Base-by-base conservation (phyloP, 1,284 basidiomycete genomes). In the Sporisorium sorghi region DNA sequence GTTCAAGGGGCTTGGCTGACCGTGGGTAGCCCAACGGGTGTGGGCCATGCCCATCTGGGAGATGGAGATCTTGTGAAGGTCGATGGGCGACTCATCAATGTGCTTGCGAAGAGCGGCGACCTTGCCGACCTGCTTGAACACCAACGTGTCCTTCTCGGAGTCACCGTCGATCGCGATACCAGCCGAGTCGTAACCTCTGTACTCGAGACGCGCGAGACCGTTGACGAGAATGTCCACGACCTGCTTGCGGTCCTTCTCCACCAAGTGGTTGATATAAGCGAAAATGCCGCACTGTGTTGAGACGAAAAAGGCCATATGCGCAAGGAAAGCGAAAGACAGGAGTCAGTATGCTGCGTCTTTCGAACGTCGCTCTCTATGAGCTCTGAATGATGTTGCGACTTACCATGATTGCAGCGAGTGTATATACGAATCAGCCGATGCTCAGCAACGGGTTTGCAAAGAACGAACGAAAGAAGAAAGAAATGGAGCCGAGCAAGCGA, bases 11-110 rank as follows among this genome's bases (percentile, higher is more conserved):
- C 90, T 92, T 4, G 83, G 86, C 53, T 91, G 90, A 69, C 97
- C 97, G 85, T 99, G 97, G n/a, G 97, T 99, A 3, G 97, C 97
- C 97, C 97, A 99, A 74, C 97, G 93, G 17, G 97, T 99, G 88
- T 99, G 97, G 26, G 96, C 97, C 87, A 99, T 98, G 54, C 93
- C 94, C 55, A 94, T 93, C 86, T 97, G 95, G 55, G 91, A 91
- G 65, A 94, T 85, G 85, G 91, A 92, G 35, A 90, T 89, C 88
- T 93, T 95, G 85, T 88, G 86, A 78, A 93, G 91, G 86, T 98
- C 90, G 81, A 95, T 85, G 85, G 86, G 72, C 17, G 92, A 90
- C 74, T 89, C 88, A 59, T 91, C 90, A 81, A 97, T 96, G 87
- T 92, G 91, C 88, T 97, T 93, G 86, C 94, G 92, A 63, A 99